Evolutionary conservation across 352 stramenopile species (phyloP), one percentile per base, ranked within the genome.

Genomic region (Detonula confervacea): DNA sequence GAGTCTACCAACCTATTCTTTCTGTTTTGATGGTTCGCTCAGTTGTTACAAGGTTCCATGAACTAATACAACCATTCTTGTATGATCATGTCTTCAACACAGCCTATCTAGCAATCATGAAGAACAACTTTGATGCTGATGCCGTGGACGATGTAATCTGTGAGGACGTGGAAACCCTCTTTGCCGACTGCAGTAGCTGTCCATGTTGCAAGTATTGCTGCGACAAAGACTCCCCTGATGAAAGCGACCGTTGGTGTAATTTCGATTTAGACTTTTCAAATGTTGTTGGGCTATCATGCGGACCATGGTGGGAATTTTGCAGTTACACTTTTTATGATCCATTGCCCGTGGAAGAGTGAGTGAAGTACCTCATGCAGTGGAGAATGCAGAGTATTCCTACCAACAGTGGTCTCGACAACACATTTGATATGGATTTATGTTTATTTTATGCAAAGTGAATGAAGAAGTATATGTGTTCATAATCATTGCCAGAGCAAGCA

Each of bases 161-260:
- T 24, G 24, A 57, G 1, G 49, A 57, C 16, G 49, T 35, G 1
- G 7, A 11, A 2, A 33, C 12, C 3, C 16, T 57, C 4, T 7
- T 20, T n/a, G 49, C 49, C n/a, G 49, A 57, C 49, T 57, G 49
- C 24, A 57, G 14, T 35, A 57, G 49, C 24, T 57, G 49, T 35
- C 22, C 22, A 3, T 57, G 49, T 35, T 57, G 49, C 16, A 1
- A 57, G 5, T 57, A 1, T 35, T 57, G 49, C 16, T 57, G 49
- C 24, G 11, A 9, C 6, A 24, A 57, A 37, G 24, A 57, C 20
- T 33, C 22, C 3, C 3, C 24, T 57, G 49, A 57, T 37, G 49
- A 57, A 5, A 57, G n/a, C 16, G 7, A 35, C n/a, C 4, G 1
- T 37, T 16, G 16, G 3, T 57, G 49, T n/a, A 57, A 57, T 35